phyloP scores from a whole-genome alignment of 1,139 yeast genomes.

The Yamadazyma oceani region DNA sequence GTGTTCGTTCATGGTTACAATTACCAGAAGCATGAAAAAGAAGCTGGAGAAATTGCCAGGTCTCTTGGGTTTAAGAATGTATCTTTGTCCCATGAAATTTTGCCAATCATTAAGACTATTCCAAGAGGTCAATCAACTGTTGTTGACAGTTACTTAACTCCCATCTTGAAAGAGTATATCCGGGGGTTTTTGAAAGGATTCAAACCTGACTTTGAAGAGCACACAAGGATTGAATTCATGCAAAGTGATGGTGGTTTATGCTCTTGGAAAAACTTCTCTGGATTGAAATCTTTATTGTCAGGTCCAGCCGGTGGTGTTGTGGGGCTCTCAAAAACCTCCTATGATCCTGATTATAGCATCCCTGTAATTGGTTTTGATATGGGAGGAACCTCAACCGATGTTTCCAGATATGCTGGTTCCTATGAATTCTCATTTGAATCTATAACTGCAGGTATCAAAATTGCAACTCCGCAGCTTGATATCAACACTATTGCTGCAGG shows the following conservation, averaged over 20 bases:
- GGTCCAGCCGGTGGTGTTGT: conserved; percentile 67
- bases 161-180: conserved; percentile 64
- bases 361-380: conserved; percentile 59
- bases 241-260: conserved; percentile 61
- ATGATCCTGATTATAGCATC: conserved; percentile 33
- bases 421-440: conserved; percentile 55
- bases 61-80: conserved; percentile 56
- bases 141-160: conserved; percentile 78
- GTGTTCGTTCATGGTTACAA: conserved; percentile 71
- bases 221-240: conserved; percentile 47
- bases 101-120: conserved; percentile 73
- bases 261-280: conserved; percentile 47
- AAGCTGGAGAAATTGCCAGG: conserved; percentile 57
- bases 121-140: conserved; percentile 72
- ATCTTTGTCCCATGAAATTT: conserved; percentile 62
- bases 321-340: conserved; percentile 53
- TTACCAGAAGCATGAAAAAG: conserved; percentile 61
- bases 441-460: conserved; percentile 53
- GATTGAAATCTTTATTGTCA: conserved; percentile 50
- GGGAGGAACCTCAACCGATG: conserved; percentile 65
- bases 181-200: conserved; percentile 62
- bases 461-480: conserved; percentile 58
- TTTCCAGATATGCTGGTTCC: conserved; percentile 44
- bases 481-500: conserved; percentile 63
- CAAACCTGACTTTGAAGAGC: conserved; percentile 38